phyloP scores from a whole-genome alignment of 1,284 basidiomycete genomes.

The Ceratorhiza oryzae-sativae region DNA sequence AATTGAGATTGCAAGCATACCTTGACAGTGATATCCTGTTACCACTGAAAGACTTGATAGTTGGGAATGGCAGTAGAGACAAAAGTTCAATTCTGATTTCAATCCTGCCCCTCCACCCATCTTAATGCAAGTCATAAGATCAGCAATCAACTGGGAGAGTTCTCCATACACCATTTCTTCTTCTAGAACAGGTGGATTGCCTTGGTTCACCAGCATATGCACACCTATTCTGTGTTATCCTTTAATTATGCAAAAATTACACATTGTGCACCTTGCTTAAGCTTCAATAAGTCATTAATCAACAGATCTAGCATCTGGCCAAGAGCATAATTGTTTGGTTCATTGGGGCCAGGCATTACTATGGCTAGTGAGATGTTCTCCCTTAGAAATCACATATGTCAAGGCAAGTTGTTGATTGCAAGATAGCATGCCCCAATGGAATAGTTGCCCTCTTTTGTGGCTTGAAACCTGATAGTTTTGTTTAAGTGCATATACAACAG shows the following conservation, averaged over 20 bases:
- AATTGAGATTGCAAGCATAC: not conserved
- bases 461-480: slow-evolving; percentile 7
- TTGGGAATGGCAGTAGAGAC: not conserved
- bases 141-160: not conserved
- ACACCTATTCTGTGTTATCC: not conserved
- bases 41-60: not conserved
- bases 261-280: slow-evolving; percentile 11
- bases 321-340: slow-evolving; percentile 11
- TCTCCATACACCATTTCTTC: not conserved
- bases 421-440: slow-evolving; percentile 11
- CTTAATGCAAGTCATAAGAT: not conserved
- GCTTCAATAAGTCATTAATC: slow-evolving; percentile 9
- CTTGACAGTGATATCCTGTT: not conserved
- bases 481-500: not conserved
- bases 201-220: not conserved
- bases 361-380: slow-evolving; percentile 1
- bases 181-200: not conserved
- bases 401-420: slow-evolving; percentile 21
- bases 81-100: slow-evolving; percentile 13
- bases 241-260: no score
- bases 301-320: slow-evolving; percentile 28
- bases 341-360: slow-evolving; percentile 22
- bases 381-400: not conserved
- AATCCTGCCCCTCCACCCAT: slow-evolving; percentile 16
- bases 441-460: slow-evolving; percentile 4